phyloP scores from a whole-genome alignment of 768 basidiomycete species.

The Russula foetens region DNA sequence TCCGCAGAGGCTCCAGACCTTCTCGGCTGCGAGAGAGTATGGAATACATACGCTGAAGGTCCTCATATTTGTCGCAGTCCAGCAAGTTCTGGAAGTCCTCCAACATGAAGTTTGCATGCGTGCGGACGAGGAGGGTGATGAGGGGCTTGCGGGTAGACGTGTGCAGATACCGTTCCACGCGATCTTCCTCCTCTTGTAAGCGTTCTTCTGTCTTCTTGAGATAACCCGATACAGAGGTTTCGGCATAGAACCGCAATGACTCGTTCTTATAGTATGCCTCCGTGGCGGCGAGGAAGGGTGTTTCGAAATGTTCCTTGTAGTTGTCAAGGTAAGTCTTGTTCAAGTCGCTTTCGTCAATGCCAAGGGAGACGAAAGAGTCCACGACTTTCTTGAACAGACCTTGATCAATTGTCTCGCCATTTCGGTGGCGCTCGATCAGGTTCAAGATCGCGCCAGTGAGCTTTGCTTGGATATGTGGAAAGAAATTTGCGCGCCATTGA shows the following conservation, averaged over 20 bases:
- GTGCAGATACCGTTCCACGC: conserved; percentile 91
- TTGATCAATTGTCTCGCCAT: conserved; percentile 91
- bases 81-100: conserved; percentile 86
- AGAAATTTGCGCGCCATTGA: conserved; percentile 92
- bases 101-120: conserved; percentile 80
- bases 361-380: conserved; percentile 86
- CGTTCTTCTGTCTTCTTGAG: conserved; percentile 91
- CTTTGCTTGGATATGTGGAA: conserved; percentile 81
- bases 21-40: conserved; percentile 82
- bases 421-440: conserved; percentile 87
- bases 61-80: conserved; percentile 91
- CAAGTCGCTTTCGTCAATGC: too few relatives aligned
- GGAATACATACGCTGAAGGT: conserved; percentile 91
- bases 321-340: too few relatives aligned
- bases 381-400: conserved; percentile 90
- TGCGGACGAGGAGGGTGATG: conserved; percentile 78
- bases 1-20: conserved; percentile 84
- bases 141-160: conserved; percentile 78
- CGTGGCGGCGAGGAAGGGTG: conserved; percentile 81
- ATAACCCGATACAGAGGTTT: conserved; percentile 89
- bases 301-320: conserved; percentile 87
- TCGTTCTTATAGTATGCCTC: conserved; percentile 90
- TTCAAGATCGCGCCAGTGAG: conserved; percentile 84
- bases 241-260: conserved; percentile 81
- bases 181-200: conserved; percentile 88